Evolutionary conservation across 2,329 filamentous ascomycete genomes (phyloP), one percentile per base, ranked within the genome.

Genomic region (Sporothrix protearum): DNA sequence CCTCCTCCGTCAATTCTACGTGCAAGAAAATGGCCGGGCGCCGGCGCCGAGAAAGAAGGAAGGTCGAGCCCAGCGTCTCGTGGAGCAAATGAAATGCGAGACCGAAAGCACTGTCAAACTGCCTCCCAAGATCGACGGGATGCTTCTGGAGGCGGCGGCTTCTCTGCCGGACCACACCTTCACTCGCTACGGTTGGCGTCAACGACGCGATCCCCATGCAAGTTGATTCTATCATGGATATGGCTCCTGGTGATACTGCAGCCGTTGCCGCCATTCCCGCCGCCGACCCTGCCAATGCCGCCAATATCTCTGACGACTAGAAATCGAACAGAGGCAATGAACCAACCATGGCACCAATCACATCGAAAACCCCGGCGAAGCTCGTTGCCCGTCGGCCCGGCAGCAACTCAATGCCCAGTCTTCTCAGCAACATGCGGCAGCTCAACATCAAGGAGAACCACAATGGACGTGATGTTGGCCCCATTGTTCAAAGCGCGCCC

Each of bases 21-120:
- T 99, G 42, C 96, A 99, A 81, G 94, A 99, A 81, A 99, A 99
- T 81, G 93, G 92, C 75, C 92, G 96, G 85, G 93, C 85, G 14
- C 85, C 85, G 5, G 82, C 86, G 14, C 85, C 85, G 39, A 81
- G 85, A 59, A 86, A 86, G 78, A 86, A 86, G 75, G 85, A 86
- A 78, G 85, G 85, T 45, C 82, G 85, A 8, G 85, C 85, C n/a
- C 85, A 85, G 51, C 82, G 85, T 19, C 77, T 86, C 28, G 84
- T 84, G 12, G 84, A 84, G 39, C 83, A 86, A 80, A 84, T 85
- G 82, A 82, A 84, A 71, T 79, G 79, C 25, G 82, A 84, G 68
- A 80, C 74, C 2, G 70, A 73, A 45, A 75, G 72, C 66, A 74
- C 67, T 0, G 71, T 75, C 51, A 75, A 72, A 28, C 70, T 75